Percentiles rank a stretch among this genome's conserved stretches.
These are phyloP conservation scores for Triangularia verruculosa DNA, from an alignment of 2,329 filamentous ascomycete genomes.

Conservation along the genomic window DNA sequence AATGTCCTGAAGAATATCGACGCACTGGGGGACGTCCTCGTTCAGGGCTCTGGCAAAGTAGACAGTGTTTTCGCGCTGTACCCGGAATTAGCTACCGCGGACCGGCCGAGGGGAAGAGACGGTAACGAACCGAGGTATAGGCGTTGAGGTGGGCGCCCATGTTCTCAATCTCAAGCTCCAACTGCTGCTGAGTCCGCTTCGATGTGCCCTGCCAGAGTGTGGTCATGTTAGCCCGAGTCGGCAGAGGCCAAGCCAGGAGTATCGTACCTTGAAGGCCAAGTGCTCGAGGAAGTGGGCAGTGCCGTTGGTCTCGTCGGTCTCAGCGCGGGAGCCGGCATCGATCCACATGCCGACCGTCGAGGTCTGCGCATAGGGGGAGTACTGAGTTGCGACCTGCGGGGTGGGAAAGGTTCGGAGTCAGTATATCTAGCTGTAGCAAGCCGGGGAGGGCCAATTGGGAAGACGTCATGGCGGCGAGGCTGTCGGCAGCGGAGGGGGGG, in stretches of 20 bases:
- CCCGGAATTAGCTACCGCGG: slow-evolving; percentile 20
- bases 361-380: slow-evolving; percentile 97
- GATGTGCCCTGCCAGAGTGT: slow-evolving; percentile 69
- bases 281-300: slow-evolving; percentile 99
- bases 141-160: slow-evolving; percentile 99
- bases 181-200: slow-evolving; percentile 91
- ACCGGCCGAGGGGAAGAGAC: slow-evolving; percentile 6
- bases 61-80: slow-evolving; percentile 94
- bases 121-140: slow-evolving; percentile 80
- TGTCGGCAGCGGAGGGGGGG: not conserved
- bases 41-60: slow-evolving; percentile 99
- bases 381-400: slow-evolving; percentile 86
- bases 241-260: not conserved
- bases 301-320: slow-evolving; percentile 98
- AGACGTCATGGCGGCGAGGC: slow-evolving; percentile 21
- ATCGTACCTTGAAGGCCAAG: slow-evolving; percentile 92
- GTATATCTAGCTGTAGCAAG: slow-evolving; percentile 23
- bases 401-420: slow-evolving; percentile 28
- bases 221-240: slow-evolving; percentile 7
- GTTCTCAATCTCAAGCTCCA: slow-evolving; percentile 99
- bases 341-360: slow-evolving; percentile 99
- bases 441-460: slow-evolving; percentile 36
- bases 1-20: slow-evolving; percentile 98
- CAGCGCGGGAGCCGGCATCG: slow-evolving; percentile 94
- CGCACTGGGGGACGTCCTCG: slow-evolving; percentile 90